These are phyloP conservation scores for Dictyostelium capitatum DNA, from an alignment of 78 protist species.

Conservation along the genomic window DNA sequence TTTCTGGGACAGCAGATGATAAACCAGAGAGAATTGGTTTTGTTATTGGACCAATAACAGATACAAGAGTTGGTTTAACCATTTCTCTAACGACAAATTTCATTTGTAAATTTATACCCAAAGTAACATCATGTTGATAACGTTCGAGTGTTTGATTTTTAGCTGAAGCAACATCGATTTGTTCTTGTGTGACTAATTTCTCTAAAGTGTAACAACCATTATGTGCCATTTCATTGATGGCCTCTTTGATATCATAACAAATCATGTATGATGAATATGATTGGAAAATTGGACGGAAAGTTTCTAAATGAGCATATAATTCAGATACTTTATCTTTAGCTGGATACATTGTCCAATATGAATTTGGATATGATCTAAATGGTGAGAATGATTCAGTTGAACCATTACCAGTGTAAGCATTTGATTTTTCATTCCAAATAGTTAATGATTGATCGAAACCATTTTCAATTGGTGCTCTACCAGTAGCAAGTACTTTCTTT, in stretches of 20 bases:
- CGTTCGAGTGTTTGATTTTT: not conserved
- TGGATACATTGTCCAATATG: conserved; percentile 25
- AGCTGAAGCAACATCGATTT: not conserved
- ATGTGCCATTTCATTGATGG: not conserved
- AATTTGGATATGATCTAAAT: not conserved
- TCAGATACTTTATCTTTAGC: not conserved
- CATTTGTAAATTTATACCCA: not conserved
- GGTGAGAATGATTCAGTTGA: not conserved
- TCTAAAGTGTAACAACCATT: conserved; percentile 28
- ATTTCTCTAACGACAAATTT: not conserved
- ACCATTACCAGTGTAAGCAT: conserved; percentile 22
- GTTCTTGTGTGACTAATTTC: not conserved
- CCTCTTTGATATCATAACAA: conserved; percentile 8
- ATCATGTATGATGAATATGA: conserved; percentile 11
- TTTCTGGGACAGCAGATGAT: conserved; percentile 9
- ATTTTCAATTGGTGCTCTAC: conserved; percentile 17
- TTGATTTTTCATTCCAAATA: conserved; percentile 20
- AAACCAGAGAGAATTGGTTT: conserved; percentile 15
- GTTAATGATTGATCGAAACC: not conserved
- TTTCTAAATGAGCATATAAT: not conserved
- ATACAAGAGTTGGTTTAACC: conserved; percentile 11
- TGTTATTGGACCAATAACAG: conserved; percentile 13
- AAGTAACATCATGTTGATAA: conserved; percentile 14
- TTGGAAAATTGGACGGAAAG: not conserved
- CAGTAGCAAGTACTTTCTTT: not conserved